Evolutionary conservation across 2,329 filamentous ascomycete genomes (phyloP).

Genomic region (Ambrosiella xylebori): DNA sequence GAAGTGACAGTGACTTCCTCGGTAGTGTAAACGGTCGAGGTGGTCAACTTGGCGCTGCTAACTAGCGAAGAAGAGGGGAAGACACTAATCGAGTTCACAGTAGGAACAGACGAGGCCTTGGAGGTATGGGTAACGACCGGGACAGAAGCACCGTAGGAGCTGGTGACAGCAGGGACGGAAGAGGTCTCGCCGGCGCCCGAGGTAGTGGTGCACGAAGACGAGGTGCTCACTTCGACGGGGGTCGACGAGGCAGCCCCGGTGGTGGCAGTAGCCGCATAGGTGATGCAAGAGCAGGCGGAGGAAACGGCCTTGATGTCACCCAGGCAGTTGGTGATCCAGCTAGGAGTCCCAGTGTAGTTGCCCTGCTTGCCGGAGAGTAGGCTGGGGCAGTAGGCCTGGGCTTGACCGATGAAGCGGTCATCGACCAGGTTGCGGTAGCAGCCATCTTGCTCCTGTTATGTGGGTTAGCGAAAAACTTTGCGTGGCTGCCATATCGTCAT

Average conservation of each 20-base stretch:
- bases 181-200: neutral
- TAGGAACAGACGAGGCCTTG: neutral
- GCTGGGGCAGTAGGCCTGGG: conserved; percentile 20
- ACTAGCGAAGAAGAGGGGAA: neutral
- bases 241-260: neutral
- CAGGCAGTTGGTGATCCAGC: conserved; percentile 21
- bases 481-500: neutral
- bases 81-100: neutral
- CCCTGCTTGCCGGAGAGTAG: conserved; percentile 20
- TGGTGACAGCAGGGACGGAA: neutral
- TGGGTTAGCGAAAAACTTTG: neutral
- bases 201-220: neutral
- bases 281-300: conserved; percentile 58
- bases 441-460: conserved; percentile 17
- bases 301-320: conserved; percentile 33
- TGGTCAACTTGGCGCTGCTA: neutral
- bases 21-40: conserved; percentile 23
- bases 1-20: conserved; percentile 34
- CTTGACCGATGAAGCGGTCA: conserved; percentile 18
- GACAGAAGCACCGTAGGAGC: neutral
- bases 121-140: neutral
- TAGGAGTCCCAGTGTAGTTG: conserved; percentile 18
- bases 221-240: neutral
- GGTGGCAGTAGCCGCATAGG: conserved; percentile 8
- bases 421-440: conserved; percentile 23